Conservation (phyloP, 192 early-diverging fungal genomes). For the Rhizophagus clarus region DNA sequence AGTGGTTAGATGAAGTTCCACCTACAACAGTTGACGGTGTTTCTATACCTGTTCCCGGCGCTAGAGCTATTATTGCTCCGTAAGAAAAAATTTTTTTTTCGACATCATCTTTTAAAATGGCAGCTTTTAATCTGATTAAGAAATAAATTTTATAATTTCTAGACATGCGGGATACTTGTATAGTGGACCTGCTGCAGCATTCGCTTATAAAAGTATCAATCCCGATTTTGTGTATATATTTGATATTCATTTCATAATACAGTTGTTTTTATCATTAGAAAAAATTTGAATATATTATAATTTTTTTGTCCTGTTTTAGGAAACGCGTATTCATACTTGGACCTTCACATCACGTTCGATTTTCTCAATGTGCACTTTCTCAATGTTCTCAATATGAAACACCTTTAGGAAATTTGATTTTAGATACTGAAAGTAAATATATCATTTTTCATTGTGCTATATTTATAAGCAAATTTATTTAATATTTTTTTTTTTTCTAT, state of each 20-base stretch:
- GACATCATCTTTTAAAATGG: too few species aligned
- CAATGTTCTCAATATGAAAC: conserved; percentile 75
- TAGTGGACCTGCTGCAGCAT: conserved; percentile 88
- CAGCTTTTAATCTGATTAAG: neutral
- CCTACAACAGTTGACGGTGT: conserved; percentile 28
- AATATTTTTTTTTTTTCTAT: conserved; percentile 5
- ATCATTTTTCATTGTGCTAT: neutral
- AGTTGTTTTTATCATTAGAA: neutral
- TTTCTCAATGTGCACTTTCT: conserved; percentile 81
- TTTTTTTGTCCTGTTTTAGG: conserved; percentile 34
- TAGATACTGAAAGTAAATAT: conserved; percentile 67
- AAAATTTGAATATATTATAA: neutral
- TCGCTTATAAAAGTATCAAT: conserved; percentile 80
- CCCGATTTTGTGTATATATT: conserved; percentile 48
- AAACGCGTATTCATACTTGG: conserved; percentile 90
- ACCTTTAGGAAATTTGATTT: conserved; percentile 79
- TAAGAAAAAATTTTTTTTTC: conserved; percentile 40
- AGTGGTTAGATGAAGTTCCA: conserved; percentile 55
- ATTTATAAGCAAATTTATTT: neutral
- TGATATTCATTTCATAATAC: neutral
- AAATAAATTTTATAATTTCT: neutral
- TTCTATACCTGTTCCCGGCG: conserved; percentile 46
- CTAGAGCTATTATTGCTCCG: conserved; percentile 78
- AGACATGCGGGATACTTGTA: conserved; percentile 94
- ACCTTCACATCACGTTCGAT: conserved; percentile 88